Evolutionary conservation across 495 filamentous ascomycete species (phyloP).

Genomic region (Staphylotrichum tortipilum): DNA sequence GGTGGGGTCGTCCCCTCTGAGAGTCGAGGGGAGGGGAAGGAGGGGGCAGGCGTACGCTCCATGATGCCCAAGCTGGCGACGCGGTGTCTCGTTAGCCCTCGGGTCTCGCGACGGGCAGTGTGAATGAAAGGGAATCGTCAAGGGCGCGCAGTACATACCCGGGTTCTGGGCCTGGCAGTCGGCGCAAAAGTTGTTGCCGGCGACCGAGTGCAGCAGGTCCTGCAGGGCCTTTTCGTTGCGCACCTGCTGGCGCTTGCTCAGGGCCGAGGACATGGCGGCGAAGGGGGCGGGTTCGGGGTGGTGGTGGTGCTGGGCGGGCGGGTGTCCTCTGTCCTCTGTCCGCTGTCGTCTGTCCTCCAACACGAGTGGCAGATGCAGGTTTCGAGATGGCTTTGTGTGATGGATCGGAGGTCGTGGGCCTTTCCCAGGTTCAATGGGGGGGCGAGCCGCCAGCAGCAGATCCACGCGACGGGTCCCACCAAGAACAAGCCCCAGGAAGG

Average conservation of each 20-base stretch:
- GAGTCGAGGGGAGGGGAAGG: not conserved
- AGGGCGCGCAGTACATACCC: conserved; percentile 53
- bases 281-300: not conserved
- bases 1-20: not conserved
- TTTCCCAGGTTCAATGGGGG: conserved; percentile 10
- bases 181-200: conserved; percentile 90
- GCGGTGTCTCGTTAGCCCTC: conserved; percentile 14
- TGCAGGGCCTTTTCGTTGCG: conserved; percentile 90
- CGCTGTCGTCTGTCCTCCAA: not conserved
- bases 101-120: not conserved
- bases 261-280: conserved; percentile 38
- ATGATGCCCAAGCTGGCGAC: conserved; percentile 85
- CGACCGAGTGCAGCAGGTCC: conserved; percentile 76
- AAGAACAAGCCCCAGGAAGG: too few species aligned
- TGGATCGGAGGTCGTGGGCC: too few species aligned
- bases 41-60: conserved; percentile 64
- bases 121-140: too few species aligned
- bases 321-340: too few species aligned
- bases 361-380: not conserved
- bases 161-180: conserved; percentile 90
- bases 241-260: conserved; percentile 91
- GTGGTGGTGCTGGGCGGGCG: too few species aligned
- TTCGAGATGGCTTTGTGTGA: conserved; percentile 15
- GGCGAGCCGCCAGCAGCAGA: not conserved
- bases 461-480: conserved; percentile 11